Base-by-base conservation (phyloP, 2,329 filamentous ascomycete species). In the Bipolaris cookei region DNA sequence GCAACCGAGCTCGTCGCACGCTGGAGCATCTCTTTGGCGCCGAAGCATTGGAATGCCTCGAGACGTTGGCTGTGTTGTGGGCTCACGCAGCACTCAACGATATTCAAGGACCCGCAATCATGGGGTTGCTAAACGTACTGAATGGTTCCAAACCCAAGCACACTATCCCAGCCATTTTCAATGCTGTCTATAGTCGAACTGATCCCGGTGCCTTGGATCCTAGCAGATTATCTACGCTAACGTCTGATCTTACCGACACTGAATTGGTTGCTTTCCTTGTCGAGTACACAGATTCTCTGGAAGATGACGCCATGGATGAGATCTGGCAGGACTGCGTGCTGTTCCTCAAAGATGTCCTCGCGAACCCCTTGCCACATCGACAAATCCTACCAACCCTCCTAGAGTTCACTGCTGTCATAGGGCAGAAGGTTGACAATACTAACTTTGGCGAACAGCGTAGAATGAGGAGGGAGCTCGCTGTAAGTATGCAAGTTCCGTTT, bases 231-330 rank as follows among this genome's bases (percentile, higher is more conserved):
- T 98, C 94, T 14, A 96, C 91, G 1, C 81, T 98, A 73, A 96
- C 94, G 0, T 90, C 95, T 16, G 89, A 91, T 45, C 79, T 99
- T 8, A 87, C 88, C 51, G 92, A 97, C 68, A 85, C 86, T 0
- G 93, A 97, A 69, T 81, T 99, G 10, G 91, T 94, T 7, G 86
- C 90, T 7, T 99, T 99, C 74, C 78, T 98, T 42, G 90, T 97
- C 6, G 90, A 95, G 61, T 99, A 99, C 75, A 89, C 92, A 0
- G 86, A 86, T 28, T 95, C 93, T 0, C 82, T 98, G 11, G 95
- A 99, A 70, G 95, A 99, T 69, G 95, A 99, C 79, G 90, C 95
- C 14, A 94, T 97, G 84, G 95, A 99, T 69, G 95, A 99, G 77
- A 97, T 99, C 46, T 99, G 95, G 95, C 84, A 88, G 38, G 94